A percentile compares a stretch with the other conserved stretches of the same genome.
phyloP scores from a whole-genome alignment of 2,329 filamentous ascomycete species.

The Ascochyta clinopodiicola region DNA sequence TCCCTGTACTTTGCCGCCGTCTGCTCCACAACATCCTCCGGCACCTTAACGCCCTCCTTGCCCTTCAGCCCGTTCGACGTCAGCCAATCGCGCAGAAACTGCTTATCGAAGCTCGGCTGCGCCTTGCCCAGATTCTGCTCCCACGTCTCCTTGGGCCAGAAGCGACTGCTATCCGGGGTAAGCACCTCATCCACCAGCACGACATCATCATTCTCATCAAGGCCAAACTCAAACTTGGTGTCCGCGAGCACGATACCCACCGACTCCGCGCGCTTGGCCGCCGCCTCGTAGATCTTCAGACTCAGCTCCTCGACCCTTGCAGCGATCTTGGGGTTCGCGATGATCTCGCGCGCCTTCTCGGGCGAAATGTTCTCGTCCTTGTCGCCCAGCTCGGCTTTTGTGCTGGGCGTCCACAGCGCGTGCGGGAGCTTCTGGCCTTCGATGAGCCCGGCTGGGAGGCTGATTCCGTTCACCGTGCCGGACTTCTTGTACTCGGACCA shows the following conservation, averaged over 20 bases:
- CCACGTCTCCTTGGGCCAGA: slow-evolving; percentile 81
- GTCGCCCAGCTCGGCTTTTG: slow-evolving; percentile 79
- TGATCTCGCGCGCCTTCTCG: slow-evolving; percentile 60
- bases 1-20: slow-evolving; percentile 78
- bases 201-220: slow-evolving; percentile 68
- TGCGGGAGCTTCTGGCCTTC: slow-evolving; percentile 73
- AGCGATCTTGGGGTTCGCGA: slow-evolving; percentile 71
- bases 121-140: slow-evolving; percentile 67
- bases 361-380: slow-evolving; percentile 88
- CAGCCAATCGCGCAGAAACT: slow-evolving; percentile 79
- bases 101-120: slow-evolving; percentile 88
- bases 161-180: slow-evolving; percentile 77
- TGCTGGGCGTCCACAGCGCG: slow-evolving; percentile 80
- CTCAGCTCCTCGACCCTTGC: slow-evolving; percentile 69
- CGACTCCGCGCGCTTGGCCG: slow-evolving; percentile 67
- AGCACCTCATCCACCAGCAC: slow-evolving; percentile 84
- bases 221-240: slow-evolving; percentile 79
- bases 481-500: slow-evolving; percentile 78
- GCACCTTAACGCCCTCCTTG: slow-evolving; percentile 74
- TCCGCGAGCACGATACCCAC: slow-evolving; percentile 79
- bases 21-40: slow-evolving; percentile 70
- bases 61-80: slow-evolving; percentile 75
- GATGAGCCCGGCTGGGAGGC: slow-evolving; percentile 69
- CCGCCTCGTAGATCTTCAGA: slow-evolving; percentile 68
- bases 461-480: slow-evolving; percentile 81